Conservation (phyloP, 371 early-diverging fungal species). For the Mucor mucedo region DNA sequence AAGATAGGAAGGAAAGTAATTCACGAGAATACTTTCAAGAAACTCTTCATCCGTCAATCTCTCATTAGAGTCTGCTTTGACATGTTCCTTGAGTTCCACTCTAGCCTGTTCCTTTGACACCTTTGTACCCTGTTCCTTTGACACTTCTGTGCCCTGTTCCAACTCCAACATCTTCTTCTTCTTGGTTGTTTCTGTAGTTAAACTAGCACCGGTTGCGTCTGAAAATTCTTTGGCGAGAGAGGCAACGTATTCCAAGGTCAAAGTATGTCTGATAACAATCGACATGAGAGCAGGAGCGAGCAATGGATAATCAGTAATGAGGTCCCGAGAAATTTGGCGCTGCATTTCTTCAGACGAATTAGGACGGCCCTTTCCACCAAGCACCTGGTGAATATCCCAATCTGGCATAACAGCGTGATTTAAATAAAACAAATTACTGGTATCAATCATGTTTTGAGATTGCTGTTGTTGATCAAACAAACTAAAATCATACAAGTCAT, state of each 20-base stretch:
- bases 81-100: too few relatives aligned
- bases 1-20: slow-evolving; percentile 6
- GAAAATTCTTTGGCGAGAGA: slow-evolving; percentile 25
- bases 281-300: slow-evolving; percentile 44
- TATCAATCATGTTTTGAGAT: slow-evolving; percentile 9
- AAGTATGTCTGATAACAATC: slow-evolving; percentile 32
- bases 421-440: slow-evolving; percentile 21
- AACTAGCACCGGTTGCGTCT: neutral
- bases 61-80: neutral
- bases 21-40: slow-evolving; percentile 1
- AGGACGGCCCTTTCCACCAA: slow-evolving; percentile 12
- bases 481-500: slow-evolving; percentile 25
- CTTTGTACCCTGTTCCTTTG: neutral
- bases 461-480: slow-evolving; percentile 25
- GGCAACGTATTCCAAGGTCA: slow-evolving; percentile 28
- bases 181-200: neutral
- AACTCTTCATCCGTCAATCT: neutral
- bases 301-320: slow-evolving; percentile 26
- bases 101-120: too few relatives aligned
- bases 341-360: neutral
- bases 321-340: slow-evolving; percentile 2
- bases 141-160: neutral
- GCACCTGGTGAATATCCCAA: slow-evolving; percentile 24
- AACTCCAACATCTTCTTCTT: slow-evolving; percentile 1
- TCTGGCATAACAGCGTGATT: slow-evolving; percentile 31